These are phyloP conservation scores for Phytophthora constricta DNA, from an alignment of 352 stramenopile genomes.

Conservation along the genomic window DNA sequence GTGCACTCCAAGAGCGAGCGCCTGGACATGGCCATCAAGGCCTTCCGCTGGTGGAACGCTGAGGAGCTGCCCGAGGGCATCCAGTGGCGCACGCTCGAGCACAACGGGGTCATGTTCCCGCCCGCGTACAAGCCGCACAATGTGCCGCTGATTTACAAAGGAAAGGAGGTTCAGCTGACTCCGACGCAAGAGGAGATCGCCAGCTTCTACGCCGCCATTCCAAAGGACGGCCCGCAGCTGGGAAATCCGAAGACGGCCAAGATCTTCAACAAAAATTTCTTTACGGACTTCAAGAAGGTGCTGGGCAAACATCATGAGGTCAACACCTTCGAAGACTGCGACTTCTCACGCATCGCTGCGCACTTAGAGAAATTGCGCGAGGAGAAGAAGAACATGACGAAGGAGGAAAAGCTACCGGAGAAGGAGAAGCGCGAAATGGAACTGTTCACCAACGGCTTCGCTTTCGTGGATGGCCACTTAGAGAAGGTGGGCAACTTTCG, in stretches of 20 bases:
- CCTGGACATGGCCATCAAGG: constrained; percentile 97
- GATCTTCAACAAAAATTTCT: constrained; percentile 99
- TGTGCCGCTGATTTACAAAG: constrained; percentile 96
- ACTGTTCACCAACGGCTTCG: constrained; percentile 95
- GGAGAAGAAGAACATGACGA: constrained; percentile 96
- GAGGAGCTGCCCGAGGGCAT: constrained; percentile 93
- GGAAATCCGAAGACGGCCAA: constrained; percentile 95
- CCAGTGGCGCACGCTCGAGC: constrained; percentile 99
- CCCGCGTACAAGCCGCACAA: constrained; percentile 96
- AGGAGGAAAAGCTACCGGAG: constrained; percentile 92
- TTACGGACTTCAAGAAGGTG: constrained; percentile 91
- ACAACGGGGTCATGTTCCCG: constrained; percentile 98
- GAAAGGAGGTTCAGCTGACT: constrained; percentile 93
- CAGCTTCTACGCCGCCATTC: constrained; percentile 96
- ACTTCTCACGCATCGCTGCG: constrained; percentile 95
- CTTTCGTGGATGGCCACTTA: constrained; percentile 97
- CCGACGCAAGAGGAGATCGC: constrained; percentile 95
- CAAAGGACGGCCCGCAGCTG: constrained; percentile 97
- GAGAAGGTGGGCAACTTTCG: constrained; percentile 98
- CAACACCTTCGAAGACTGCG: constrained; percentile 96
- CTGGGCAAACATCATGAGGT: constrained; percentile 95
- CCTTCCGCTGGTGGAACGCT: constrained; percentile 99
- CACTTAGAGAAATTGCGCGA: constrained; percentile 94
- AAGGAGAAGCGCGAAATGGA: constrained; percentile 93
- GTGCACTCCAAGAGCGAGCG: constrained; percentile 94